These are phyloP conservation scores for Stachybotrys chlorohalonatus DNA, from an alignment of 2,329 filamentous ascomycete species.

Conservation along the genomic window DNA sequence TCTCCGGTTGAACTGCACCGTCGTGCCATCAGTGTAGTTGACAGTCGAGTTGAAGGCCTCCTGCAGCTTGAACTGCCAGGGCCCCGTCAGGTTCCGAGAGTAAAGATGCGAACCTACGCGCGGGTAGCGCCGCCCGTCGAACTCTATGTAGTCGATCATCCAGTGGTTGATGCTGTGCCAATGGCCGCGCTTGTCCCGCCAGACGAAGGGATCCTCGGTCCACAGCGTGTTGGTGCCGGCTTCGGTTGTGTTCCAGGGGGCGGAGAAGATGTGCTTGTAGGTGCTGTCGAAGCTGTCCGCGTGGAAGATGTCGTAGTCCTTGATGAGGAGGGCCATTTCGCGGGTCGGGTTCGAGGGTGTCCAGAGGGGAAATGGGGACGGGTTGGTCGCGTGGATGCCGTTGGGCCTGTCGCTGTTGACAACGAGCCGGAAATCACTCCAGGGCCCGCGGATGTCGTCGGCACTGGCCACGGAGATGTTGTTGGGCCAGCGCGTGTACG, in stretches of 20 bases:
- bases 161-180: slow-evolving; percentile 22
- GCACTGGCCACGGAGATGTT: slow-evolving; percentile 15
- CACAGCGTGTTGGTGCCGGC: slow-evolving; percentile 5
- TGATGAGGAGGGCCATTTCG: slow-evolving; percentile 5
- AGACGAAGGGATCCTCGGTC: slow-evolving; percentile 22
- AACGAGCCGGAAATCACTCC: slow-evolving; percentile 5
- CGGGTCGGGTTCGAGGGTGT: neutral
- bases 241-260: slow-evolving; percentile 8
- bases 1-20: slow-evolving; percentile 28
- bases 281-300: neutral
- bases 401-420: slow-evolving; percentile 4
- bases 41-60: slow-evolving; percentile 19
- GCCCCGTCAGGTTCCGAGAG: slow-evolving; percentile 14
- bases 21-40: slow-evolving; percentile 27
- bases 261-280: slow-evolving; percentile 5
- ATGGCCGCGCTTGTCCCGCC: slow-evolving; percentile 21
- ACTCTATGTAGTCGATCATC: slow-evolving; percentile 16
- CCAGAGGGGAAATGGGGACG: slow-evolving; percentile 27
- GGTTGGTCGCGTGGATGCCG: slow-evolving; percentile 27
- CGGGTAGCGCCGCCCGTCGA: slow-evolving; percentile 15
- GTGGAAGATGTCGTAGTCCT: slow-evolving; percentile 7
- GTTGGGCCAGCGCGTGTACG: slow-evolving; percentile 8
- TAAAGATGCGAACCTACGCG: slow-evolving; percentile 19
- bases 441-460: slow-evolving; percentile 9
- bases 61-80: slow-evolving; percentile 18